Conservation (phyloP, 306 rosid genomes). For the Luffa acutangula region DNA sequence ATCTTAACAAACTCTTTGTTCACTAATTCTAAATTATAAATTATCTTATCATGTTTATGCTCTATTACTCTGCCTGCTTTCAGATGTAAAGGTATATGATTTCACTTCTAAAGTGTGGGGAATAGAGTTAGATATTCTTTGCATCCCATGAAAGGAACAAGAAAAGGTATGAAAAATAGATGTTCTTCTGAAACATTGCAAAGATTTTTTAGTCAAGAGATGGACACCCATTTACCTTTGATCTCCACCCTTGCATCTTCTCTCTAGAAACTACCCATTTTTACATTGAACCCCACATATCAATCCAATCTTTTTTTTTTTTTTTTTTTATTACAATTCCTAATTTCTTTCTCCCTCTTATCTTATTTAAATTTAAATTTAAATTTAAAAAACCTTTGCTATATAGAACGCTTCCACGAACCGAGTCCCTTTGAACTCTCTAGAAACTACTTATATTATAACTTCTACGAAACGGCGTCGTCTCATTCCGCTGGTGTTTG, state of each 20-base stretch:
- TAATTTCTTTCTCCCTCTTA: not conserved
- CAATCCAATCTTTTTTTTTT: not conserved
- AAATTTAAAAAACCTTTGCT: not conserved
- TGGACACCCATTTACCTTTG: constrained; percentile 16
- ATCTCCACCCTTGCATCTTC: not conserved
- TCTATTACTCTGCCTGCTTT: no score
- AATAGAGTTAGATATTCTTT: no score
- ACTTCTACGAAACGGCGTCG: not conserved
- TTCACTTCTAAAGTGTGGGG: no score
- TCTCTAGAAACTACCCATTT: not conserved
- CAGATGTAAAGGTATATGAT: no score
- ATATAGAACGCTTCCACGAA: not conserved
- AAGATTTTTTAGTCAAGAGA: not conserved
- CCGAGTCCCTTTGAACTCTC: constrained; percentile 2
- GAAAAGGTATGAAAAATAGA: not conserved
- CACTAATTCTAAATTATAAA: no score
- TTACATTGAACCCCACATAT: not conserved
- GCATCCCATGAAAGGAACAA: no score
- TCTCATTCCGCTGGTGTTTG: not conserved
- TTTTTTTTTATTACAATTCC: not conserved
- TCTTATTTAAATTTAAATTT: not conserved
- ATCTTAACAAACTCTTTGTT: no score
- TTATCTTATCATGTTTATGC: no score
- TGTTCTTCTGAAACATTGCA: not conserved
- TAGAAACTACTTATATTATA: not conserved